Evolutionary conservation across 2,329 filamentous ascomycete genomes (phyloP).

Genomic region (Colletotrichum sp.): DNA sequence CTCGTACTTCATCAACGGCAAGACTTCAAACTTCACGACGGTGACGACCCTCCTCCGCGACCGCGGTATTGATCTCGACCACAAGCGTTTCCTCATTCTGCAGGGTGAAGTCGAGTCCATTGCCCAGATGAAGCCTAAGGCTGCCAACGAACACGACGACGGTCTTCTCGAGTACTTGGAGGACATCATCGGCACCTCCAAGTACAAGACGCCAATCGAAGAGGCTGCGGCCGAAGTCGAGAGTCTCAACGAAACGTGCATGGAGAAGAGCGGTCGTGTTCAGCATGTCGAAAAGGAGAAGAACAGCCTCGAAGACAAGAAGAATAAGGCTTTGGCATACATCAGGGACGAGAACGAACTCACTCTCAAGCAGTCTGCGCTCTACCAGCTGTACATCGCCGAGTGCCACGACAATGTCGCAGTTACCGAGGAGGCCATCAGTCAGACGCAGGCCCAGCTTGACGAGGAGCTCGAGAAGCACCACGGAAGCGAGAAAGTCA

Average conservation of each 20-base stretch:
- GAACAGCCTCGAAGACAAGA: slow-evolving; percentile 91
- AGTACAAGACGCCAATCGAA: slow-evolving; percentile 97
- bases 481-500: slow-evolving; percentile 85
- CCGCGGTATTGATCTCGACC: slow-evolving; percentile 91
- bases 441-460: slow-evolving; percentile 87
- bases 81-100: slow-evolving; percentile 96
- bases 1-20: slow-evolving; percentile 96
- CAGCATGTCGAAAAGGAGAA: slow-evolving; percentile 99
- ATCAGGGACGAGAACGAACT: slow-evolving; percentile 95
- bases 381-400: slow-evolving; percentile 90
- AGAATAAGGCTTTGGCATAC: slow-evolving; percentile 89
- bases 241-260: slow-evolving; percentile 89
- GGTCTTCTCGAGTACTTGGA: slow-evolving; percentile 95
- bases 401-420: slow-evolving; percentile 89
- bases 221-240: slow-evolving; percentile 92
- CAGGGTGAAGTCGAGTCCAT: slow-evolving; percentile 99
- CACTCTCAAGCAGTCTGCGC: slow-evolving; percentile 82
- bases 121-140: slow-evolving; percentile 98
- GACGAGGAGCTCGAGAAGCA: slow-evolving; percentile 91
- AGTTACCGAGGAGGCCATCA: slow-evolving; percentile 87
- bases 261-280: slow-evolving; percentile 93
- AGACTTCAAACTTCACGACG: slow-evolving; percentile 87
- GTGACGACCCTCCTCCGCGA: slow-evolving; percentile 88
- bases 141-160: slow-evolving; percentile 92
- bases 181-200: slow-evolving; percentile 98